phyloP scores from a whole-genome alignment of 2,329 filamentous ascomycete species.

The Aaosphaeria arxii region DNA sequence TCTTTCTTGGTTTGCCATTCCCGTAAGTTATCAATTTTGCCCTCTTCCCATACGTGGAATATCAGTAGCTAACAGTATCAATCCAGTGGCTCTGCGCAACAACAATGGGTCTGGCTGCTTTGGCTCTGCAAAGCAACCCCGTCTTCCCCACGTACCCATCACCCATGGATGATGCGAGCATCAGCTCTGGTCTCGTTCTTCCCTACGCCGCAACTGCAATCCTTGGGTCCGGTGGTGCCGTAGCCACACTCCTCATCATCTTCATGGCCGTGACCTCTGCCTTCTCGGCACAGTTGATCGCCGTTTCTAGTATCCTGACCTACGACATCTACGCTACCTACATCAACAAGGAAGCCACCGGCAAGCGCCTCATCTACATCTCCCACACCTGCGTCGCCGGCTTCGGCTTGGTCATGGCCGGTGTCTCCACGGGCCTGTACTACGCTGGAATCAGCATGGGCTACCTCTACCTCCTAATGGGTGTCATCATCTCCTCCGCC shows the following conservation, averaged over 20 bases:
- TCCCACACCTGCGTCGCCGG: slow-evolving; percentile 70
- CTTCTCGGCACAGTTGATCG: slow-evolving; percentile 46
- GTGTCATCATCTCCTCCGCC: slow-evolving; percentile 80
- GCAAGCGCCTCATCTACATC: slow-evolving; percentile 73
- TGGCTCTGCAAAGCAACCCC: slow-evolving; percentile 40
- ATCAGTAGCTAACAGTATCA: not conserved
- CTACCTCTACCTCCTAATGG: slow-evolving; percentile 86
- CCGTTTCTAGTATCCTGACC: slow-evolving; percentile 81
- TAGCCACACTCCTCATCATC: slow-evolving; percentile 36
- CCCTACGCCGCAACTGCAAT: slow-evolving; percentile 30
- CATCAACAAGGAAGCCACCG: slow-evolving; percentile 72
- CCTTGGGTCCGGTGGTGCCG: slow-evolving; percentile 29
- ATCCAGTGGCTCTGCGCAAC: slow-evolving; percentile 37
- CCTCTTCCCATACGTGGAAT: not conserved
- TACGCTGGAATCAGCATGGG: slow-evolving; percentile 60
- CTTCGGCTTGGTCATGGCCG: slow-evolving; percentile 75
- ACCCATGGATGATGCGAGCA: slow-evolving; percentile 1
- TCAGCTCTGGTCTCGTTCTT: slow-evolving; percentile 28
- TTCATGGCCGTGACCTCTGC: slow-evolving; percentile 50
- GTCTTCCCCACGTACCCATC: slow-evolving; percentile 44
- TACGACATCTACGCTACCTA: slow-evolving; percentile 89
- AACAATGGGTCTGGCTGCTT: slow-evolving; percentile 45
- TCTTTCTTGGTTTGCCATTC: slow-evolving; percentile 48
- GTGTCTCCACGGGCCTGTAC: slow-evolving; percentile 69
- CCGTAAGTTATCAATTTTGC: slow-evolving; percentile 6